Evolutionary conservation across 1,284 basidiomycete genomes (phyloP).

Genomic region (Megacollybia platyphylla): DNA sequence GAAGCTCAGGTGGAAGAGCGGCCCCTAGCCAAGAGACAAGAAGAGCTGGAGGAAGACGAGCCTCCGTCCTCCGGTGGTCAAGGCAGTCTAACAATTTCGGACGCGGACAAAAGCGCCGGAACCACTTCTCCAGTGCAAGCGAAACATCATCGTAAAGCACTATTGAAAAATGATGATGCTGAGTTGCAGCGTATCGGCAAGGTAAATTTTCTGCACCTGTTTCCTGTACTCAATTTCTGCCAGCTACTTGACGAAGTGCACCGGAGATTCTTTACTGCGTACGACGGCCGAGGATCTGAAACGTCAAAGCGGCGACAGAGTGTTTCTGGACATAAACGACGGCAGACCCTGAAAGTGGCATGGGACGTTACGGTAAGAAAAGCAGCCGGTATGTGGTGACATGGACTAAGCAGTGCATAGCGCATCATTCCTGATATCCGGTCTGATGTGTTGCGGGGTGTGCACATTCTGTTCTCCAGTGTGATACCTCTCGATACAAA

Average conservation of each 20-base stretch:
- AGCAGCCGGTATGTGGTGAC: background rate
- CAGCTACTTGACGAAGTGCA: conserved; percentile 76
- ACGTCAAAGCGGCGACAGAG: conserved; percentile 15
- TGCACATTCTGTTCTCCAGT: conserved; percentile 83
- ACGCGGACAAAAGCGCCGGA: background rate
- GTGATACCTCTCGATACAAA: conserved; percentile 80
- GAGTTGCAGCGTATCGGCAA: conserved; percentile 71
- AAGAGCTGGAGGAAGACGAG: conserved; percentile 43
- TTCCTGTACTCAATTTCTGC: conserved; percentile 5
- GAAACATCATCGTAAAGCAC: conserved; percentile 45
- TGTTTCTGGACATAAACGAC: conserved; percentile 6
- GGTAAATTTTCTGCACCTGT: conserved; percentile 26
- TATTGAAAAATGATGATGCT: conserved; percentile 81
- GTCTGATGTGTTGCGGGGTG: conserved; percentile 58
- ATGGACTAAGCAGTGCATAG: conserved; percentile 21
- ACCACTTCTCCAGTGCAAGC: conserved; percentile 13
- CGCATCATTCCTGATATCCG: conserved; percentile 79
- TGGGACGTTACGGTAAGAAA: conserved; percentile 54
- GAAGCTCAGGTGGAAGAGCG: conserved; percentile 79
- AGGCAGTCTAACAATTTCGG: background rate
- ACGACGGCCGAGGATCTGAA: conserved; percentile 31
- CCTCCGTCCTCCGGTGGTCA: conserved; percentile 5
- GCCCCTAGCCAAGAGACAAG: conserved; percentile 82
- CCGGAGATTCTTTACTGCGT: conserved; percentile 58
- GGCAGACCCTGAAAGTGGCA: conserved; percentile 13